Evolutionary conservation across 768 basidiomycete genomes (phyloP).

Genomic region (Termitomyces heimii): DNA sequence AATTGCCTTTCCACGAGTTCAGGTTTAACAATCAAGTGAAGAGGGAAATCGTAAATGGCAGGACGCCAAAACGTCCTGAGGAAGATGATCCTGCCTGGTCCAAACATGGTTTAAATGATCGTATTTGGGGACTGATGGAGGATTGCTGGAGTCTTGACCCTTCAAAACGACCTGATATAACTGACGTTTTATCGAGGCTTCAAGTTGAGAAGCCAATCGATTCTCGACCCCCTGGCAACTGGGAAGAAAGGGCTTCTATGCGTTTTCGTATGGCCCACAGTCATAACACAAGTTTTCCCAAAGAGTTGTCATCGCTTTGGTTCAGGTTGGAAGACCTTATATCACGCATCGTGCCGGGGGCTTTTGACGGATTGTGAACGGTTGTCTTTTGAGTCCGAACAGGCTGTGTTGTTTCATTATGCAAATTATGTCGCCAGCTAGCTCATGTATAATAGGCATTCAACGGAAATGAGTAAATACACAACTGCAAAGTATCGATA

Average conservation of each 20-base stretch:
- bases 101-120: background rate
- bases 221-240: background rate
- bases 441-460: background rate
- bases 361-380: background rate
- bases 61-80: background rate
- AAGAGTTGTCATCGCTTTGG: background rate
- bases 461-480: background rate
- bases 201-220: background rate
- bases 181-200: background rate
- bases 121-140: constrained; percentile 4
- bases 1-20: background rate
- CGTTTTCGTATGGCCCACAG: background rate
- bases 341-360: background rate
- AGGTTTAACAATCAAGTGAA: background rate
- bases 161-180: constrained; percentile 3
- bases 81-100: background rate
- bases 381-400: background rate
- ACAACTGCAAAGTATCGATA: background rate
- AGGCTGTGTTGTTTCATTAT: background rate
- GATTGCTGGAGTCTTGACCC: constrained; percentile 3
- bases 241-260: background rate
- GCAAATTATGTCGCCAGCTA: background rate
- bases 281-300: background rate
- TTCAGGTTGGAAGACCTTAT: background rate
- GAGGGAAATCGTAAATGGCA: background rate